Base-by-base conservation (phyloP, 148 eudicot species). In the Pharnaceum exiguum region DNA sequence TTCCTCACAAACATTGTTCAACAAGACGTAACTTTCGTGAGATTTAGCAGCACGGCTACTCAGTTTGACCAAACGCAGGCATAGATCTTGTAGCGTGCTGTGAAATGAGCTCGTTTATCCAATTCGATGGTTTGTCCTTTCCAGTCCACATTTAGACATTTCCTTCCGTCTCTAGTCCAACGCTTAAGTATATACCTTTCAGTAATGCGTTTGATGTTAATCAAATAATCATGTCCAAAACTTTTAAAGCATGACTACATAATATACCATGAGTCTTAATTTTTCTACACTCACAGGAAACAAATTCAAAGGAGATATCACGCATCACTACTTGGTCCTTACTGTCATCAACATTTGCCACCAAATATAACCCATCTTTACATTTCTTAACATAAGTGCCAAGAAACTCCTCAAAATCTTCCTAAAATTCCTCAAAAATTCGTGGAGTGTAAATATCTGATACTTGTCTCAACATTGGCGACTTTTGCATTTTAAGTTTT, bases 161-260 rank as follows among this genome's bases (percentile, higher is more conserved):
- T 1, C 22, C 57, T 39, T 11, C 47, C 79, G 35, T 62, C 28
- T 66, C 59, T 71, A 22, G 68, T 66, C 79, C 75, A 75, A 27
- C 75, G 45, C 38, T 70, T 66, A 33, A 61, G 64, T 16, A 75
- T 56, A 30, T 70, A 70, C 29, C 4, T 55, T 16, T 36, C 33
- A 0, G 75, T 71, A 48, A 75, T 51, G 25, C 54, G 46, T 55
- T 65, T 75, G 33, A 75, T 68, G 45, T 75, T 61, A 47, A 72
- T 71, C 21, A 45, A 18, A 58, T 61, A 47, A 72, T 71, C 21
- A 45, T 22, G 54, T 75, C 72, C 44, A 75, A 57, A 13, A 75
- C 69, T 46, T 75, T 70, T 13, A 75, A 4, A n/a, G 71, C 60
- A 62, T 73, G 73, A 58, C 69, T 57, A 57, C 69, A 73, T 29